Evolutionary conservation across 2,329 filamentous ascomycete genomes (phyloP).

Genomic region (Aspergillus oerlinghausenensis): DNA sequence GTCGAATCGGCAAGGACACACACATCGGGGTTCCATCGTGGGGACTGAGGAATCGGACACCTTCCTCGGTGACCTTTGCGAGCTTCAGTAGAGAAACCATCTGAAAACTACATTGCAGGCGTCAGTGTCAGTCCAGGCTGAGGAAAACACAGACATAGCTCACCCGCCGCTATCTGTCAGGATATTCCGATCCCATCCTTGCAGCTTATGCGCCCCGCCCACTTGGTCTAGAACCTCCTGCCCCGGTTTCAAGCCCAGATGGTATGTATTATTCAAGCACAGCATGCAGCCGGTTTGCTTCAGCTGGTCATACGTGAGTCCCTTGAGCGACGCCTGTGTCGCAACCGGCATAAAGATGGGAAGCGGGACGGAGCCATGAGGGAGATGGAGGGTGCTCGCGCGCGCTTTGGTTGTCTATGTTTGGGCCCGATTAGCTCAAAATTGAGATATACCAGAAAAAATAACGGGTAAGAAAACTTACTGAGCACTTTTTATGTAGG

Average conservation of each 20-base stretch:
- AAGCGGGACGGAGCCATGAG: constrained; percentile 84
- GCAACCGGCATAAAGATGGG: constrained; percentile 99
- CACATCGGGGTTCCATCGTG: constrained; percentile 92
- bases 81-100: constrained; percentile 97
- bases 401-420: constrained; percentile 85
- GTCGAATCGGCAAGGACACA: constrained; percentile 8
- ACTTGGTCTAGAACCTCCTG: constrained; percentile 81
- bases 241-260: constrained; percentile 89
- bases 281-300: constrained; percentile 84
- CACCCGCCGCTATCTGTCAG: constrained; percentile 63
- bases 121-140: neutral
- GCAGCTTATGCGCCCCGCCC: constrained; percentile 88
- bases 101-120: constrained; percentile 65
- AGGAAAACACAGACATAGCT: constrained; percentile 17
- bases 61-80: constrained; percentile 90
- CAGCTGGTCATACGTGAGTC: constrained; percentile 85
- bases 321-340: constrained; percentile 93
- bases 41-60: constrained; percentile 90
- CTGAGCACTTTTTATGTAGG: constrained; percentile 72
- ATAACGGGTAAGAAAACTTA: constrained; percentile 34
- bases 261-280: constrained; percentile 97
- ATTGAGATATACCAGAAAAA: constrained; percentile 3
- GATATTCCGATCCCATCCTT: constrained; percentile 94
- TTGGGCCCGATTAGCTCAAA: constrained; percentile 1
- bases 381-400: constrained; percentile 79